These are phyloP conservation scores for Gossypium schwendimanii DNA, from an alignment of 441 rosid species.

Conservation along the genomic window DNA sequence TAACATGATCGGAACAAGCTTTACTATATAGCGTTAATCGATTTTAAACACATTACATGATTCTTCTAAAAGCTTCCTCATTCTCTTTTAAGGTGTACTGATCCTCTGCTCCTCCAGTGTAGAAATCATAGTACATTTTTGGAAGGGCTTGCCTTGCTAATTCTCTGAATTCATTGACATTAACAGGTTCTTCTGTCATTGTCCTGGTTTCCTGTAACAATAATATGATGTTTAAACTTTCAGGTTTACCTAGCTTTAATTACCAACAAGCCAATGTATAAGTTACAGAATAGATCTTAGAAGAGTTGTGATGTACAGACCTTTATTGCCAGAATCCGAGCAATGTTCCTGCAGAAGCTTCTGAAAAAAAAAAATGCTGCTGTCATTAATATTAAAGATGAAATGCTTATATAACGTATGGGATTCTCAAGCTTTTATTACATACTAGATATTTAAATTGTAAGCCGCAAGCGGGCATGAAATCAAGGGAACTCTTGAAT, in stretches of 20 bases:
- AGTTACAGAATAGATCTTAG: neutral
- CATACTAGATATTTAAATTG: neutral
- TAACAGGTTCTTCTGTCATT: conserved; percentile 60
- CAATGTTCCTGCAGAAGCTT: neutral
- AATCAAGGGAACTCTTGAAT: neutral
- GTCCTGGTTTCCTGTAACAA: conserved; percentile 16
- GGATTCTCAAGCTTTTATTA: neutral
- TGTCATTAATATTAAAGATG: neutral
- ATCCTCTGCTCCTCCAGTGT: conserved; percentile 72
- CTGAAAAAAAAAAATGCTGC: neutral
- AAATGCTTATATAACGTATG: neutral
- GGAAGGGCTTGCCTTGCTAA: conserved; percentile 66
- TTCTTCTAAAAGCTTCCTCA: conserved; percentile 52
- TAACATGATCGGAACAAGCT: neutral
- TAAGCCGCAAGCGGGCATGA: neutral
- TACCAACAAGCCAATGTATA: neutral
- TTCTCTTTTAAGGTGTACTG: conserved; percentile 60
- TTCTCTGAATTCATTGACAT: conserved; percentile 67
- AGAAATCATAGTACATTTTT: conserved; percentile 71
- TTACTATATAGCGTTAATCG: neutral
- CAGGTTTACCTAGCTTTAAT: neutral
- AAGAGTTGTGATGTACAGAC: neutral
- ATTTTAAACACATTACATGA: conserved; percentile 32
- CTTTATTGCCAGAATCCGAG: neutral
- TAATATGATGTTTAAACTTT: neutral